Conservation (phyloP, 2,329 filamentous ascomycete species). For the Fusarium humuli region DNA sequence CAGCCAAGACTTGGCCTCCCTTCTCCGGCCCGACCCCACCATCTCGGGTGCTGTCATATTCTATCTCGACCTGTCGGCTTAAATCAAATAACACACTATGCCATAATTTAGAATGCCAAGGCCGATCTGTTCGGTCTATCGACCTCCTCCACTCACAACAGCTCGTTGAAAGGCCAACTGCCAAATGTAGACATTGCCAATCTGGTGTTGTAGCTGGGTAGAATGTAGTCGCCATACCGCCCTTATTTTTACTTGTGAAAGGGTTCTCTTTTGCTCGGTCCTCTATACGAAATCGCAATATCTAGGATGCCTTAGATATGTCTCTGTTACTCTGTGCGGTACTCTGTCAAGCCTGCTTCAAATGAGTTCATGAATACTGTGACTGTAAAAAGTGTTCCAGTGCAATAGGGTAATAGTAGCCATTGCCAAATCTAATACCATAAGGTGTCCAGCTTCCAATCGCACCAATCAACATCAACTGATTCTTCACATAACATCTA, state of each 20-base stretch:
- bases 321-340: no score
- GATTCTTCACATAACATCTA: neutral
- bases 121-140: slow-evolving; percentile 4
- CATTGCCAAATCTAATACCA: neutral
- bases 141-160: neutral
- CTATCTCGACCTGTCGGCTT: neutral
- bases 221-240: neutral
- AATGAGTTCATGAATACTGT: neutral
- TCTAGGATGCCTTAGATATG: no score
- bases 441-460: neutral
- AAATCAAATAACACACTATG: neutral
- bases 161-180: neutral
- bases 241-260: neutral
- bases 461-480: neutral
- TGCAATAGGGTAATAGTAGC: neutral
- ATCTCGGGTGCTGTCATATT: neutral
- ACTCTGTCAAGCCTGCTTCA: neutral
- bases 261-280: no score
- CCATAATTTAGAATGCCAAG: slow-evolving; percentile 18
- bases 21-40: slow-evolving; percentile 7
- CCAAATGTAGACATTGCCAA: neutral
- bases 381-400: neutral
- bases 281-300: no score
- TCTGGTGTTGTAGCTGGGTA: neutral
- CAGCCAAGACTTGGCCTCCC: slow-evolving; percentile 8